Evolutionary conservation across 2,329 filamentous ascomycete genomes (phyloP).

Genomic region (Dactylellina parvicollis): DNA sequence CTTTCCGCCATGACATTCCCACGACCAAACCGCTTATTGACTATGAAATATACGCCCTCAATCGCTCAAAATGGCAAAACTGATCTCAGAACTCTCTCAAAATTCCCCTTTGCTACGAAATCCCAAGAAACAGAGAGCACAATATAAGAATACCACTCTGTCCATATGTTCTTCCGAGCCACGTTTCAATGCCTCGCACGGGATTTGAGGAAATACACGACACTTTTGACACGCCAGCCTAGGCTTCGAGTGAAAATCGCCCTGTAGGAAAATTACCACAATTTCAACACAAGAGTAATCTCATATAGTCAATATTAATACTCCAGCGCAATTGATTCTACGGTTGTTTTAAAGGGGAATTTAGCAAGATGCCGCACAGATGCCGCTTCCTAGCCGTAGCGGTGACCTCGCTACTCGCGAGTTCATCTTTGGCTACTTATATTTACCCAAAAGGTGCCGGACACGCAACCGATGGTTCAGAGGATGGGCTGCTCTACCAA

Average conservation of each 20-base stretch:
- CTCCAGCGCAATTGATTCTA: neutral
- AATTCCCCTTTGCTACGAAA: constrained; percentile 4
- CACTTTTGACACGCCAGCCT: neutral
- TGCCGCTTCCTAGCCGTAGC: constrained; percentile 18
- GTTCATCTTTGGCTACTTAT: constrained; percentile 6
- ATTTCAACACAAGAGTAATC: constrained; percentile 29
- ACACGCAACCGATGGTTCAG: neutral
- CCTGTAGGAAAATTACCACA: constrained; percentile 15
- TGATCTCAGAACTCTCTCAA: constrained; percentile 19
- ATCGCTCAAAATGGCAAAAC: neutral
- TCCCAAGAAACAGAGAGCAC: neutral
- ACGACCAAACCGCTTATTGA: too few species aligned
- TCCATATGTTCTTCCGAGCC: neutral
- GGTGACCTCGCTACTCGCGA: constrained; percentile 30
- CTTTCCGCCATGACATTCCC: neutral
- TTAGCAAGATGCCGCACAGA: constrained; percentile 15
- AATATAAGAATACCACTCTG: constrained; percentile 5
- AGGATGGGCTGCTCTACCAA: neutral
- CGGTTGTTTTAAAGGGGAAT: too few species aligned
- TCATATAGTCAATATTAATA: neutral
- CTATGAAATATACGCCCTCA: constrained; percentile 2
- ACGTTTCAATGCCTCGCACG: constrained; percentile 23
- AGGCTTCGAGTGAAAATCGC: neutral
- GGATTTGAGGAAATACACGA: constrained; percentile 5
- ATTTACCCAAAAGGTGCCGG: neutral